Conservation (phyloP, 2,329 filamentous ascomycete species). For the Westerdykella sp. region DNA sequence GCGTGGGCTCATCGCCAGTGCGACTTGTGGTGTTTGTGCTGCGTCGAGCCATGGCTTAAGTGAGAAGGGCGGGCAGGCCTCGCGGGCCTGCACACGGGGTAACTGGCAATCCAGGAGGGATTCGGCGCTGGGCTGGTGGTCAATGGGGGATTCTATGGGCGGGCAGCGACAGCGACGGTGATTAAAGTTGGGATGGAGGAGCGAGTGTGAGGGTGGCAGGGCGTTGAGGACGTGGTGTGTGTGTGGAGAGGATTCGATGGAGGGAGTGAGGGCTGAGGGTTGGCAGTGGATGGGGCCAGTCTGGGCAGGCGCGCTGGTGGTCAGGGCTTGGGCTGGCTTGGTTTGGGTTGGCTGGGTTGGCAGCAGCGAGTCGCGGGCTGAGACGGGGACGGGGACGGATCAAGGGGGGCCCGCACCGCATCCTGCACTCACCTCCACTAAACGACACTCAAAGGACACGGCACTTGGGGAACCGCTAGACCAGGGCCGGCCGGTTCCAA, state of each 20-base stretch:
- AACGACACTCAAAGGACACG: conserved; percentile 4
- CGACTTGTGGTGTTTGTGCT: conserved; percentile 12
- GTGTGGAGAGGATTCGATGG: conserved; percentile 7
- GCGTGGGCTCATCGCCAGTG: conserved; percentile 21
- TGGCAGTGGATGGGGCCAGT: conserved; percentile 1
- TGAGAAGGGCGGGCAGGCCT: conserved; percentile 1
- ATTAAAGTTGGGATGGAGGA: not conserved
- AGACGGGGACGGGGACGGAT: conserved; percentile 18
- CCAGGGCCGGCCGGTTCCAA: conserved; percentile 11
- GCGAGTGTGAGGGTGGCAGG: not conserved
- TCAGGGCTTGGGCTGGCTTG: too few species aligned
- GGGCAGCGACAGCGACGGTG: too few species aligned
- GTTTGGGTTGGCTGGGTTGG: conserved; percentile 10
- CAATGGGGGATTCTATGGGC: not conserved
- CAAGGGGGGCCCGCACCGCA: conserved; percentile 10
- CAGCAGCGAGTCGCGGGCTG: conserved; percentile 3
- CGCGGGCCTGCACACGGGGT: not conserved
- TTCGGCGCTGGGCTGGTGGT: not conserved
- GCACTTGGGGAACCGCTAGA: conserved; percentile 19
- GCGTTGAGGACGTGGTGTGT: conserved; percentile 12
- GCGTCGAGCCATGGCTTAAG: conserved; percentile 35
- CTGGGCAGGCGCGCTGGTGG: too few species aligned
- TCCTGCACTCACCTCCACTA: too few species aligned
- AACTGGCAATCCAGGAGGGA: conserved; percentile 1
- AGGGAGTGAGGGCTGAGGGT: conserved; percentile 9